Percentiles rank a stretch among this genome's conserved stretches.
phyloP scores from a whole-genome alignment of 371 early-diverging fungal genomes.

The Mycotypha africana region DNA sequence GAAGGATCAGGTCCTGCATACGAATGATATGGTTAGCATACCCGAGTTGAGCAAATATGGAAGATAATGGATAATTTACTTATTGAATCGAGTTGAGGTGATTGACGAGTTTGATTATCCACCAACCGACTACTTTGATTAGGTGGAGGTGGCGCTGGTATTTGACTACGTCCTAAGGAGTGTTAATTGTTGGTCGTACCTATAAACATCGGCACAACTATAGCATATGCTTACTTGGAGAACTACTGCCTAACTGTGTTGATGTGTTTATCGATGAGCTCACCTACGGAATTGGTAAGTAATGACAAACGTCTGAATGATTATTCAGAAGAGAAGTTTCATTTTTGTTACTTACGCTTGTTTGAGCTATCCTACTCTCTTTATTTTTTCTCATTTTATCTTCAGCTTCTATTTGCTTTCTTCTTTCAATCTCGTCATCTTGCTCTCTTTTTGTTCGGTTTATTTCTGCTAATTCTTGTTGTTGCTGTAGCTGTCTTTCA shows the following conservation, averaged over 20 bases:
- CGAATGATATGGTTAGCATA: conserved; percentile 12
- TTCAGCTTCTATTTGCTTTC: conserved; percentile 6
- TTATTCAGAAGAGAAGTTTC: no score
- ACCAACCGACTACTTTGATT: conserved; percentile 28
- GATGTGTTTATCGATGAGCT: no score
- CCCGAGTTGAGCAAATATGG: conserved; percentile 11
- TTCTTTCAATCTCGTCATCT: conserved; percentile 7
- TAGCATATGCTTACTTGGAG: no score
- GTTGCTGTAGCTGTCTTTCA: conserved; percentile 14
- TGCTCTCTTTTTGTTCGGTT: conserved; percentile 5
- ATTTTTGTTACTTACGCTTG: no score
- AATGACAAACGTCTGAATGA: no score
- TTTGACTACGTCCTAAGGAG: conserved; percentile 19
- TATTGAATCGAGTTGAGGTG: conserved; percentile 17
- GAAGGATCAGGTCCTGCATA: conserved; percentile 50
- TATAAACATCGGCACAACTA: no score
- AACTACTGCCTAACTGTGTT: no score
- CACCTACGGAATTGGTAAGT: no score
- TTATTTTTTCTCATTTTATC: conserved; percentile 19
- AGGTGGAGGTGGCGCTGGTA: conserved; percentile 23
- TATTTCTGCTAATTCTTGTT: conserved; percentile 8
- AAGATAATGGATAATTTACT: conserved; percentile 23
- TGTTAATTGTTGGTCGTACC: no score
- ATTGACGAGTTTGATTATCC: conserved; percentile 32
- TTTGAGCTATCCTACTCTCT: no score